Evolutionary conservation across 2,329 filamentous ascomycete genomes (phyloP), one percentile per base, ranked within the genome.

Genomic region (Epichloe glyceriae): DNA sequence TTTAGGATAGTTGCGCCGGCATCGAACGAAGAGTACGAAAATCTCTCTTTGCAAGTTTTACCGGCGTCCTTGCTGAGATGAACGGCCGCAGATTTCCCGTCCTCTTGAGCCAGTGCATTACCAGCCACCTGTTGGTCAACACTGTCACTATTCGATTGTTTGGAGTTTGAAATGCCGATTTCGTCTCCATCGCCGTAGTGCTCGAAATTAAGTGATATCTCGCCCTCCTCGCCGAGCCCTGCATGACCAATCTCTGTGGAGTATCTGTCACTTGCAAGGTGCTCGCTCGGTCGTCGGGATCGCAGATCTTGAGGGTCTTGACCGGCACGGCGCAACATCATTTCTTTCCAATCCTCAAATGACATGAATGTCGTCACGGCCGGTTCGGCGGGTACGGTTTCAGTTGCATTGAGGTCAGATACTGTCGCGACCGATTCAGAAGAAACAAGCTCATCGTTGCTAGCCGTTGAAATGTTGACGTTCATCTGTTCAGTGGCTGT

Each of bases 311-410:
- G 66, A 5, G 73, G 72, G 50, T 80, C 76, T 62, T 96, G 91
- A 12, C 88, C 91, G 3, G 81, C 84, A 62, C 88, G 87, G 48
- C 84, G 86, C 17, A 97, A 71, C 70, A 95, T 95, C 73, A 90
- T 86, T 61, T 85, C 88, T 70, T 95, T 97, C 93, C 93, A 98
- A 61, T 97, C 91, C 64, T 97, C 93, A 60, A 98, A 98, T 0
- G 93, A 96, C 60, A 97, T 81, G 65, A 97, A 97, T 6, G 89
- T 56, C 5, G 61, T 60, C 11, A 59, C 42, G 6, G 53, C 33
- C 4, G 54, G 46, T 12, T 54, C 53, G 3, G 52, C 14, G 1
- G 52, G 34, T 19, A 51, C 39, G n/a, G 53, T 47, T 50, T 55
- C 44, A 17, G 40, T 39, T 30, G 49, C 49, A 34, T 50, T 14